Conservation (phyloP, 495 filamentous ascomycete species). For the Achaetomiella virescens region DNA sequence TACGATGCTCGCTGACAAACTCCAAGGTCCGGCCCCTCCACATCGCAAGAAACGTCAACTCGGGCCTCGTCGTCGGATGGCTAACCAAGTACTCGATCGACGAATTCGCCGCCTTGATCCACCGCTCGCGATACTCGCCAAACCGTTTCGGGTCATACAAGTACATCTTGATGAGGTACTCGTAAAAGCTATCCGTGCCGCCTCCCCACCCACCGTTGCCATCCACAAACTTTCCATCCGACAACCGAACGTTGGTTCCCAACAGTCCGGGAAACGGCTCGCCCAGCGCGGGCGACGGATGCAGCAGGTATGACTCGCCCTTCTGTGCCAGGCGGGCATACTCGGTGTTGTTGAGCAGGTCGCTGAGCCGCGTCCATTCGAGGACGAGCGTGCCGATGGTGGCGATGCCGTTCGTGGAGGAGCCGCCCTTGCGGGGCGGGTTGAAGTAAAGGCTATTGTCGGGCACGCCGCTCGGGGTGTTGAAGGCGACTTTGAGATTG, state of each 20-base stretch:
- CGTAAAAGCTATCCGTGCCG: slow-evolving; percentile 78
- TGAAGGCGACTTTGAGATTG: slow-evolving; percentile 68
- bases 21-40: slow-evolving; percentile 48
- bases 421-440: slow-evolving; percentile 41
- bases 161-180: slow-evolving; percentile 94
- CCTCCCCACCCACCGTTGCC: slow-evolving; percentile 71
- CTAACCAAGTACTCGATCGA: slow-evolving; percentile 65
- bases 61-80: slow-evolving; percentile 62
- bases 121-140: slow-evolving; percentile 59
- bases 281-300: slow-evolving; percentile 52
- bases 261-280: slow-evolving; percentile 77
- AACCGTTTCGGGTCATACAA: slow-evolving; percentile 69
- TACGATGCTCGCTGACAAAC: slow-evolving; percentile 54
- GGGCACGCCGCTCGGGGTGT: slow-evolving; percentile 70
- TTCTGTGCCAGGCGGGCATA: slow-evolving; percentile 64
- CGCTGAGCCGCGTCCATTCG: slow-evolving; percentile 79
- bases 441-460: slow-evolving; percentile 63
- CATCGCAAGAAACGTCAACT: slow-evolving; percentile 68
- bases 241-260: slow-evolving; percentile 60
- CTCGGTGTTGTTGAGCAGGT: slow-evolving; percentile 59
- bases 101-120: slow-evolving; percentile 72
- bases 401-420: slow-evolving; percentile 59
- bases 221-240: slow-evolving; percentile 60
- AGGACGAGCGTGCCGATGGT: slow-evolving; percentile 69
- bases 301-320: slow-evolving; percentile 66